phyloP scores from a whole-genome alignment of 768 basidiomycete genomes.

The Lactarius hatsudake region DNA sequence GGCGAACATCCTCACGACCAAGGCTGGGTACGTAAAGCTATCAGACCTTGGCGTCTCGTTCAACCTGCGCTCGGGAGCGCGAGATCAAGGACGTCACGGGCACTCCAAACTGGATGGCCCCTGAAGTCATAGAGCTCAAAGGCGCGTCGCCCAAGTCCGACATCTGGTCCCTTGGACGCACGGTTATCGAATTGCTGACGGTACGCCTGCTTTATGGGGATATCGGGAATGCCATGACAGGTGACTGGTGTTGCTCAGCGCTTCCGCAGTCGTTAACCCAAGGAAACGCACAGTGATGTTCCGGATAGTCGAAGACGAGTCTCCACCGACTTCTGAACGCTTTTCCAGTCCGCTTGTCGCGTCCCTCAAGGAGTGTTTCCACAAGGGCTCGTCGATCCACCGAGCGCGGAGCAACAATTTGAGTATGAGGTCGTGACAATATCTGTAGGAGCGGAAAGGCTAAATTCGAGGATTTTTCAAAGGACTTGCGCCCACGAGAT shows the following conservation, averaged over 20 bases:
- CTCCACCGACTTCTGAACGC: slow-evolving; percentile 80
- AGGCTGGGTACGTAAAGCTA: slow-evolving; percentile 95
- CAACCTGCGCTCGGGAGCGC: slow-evolving; percentile 81
- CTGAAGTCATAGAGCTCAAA: slow-evolving; percentile 94
- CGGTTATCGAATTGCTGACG: slow-evolving; percentile 89
- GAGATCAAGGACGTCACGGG: slow-evolving; percentile 87
- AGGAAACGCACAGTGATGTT: slow-evolving; percentile 73
- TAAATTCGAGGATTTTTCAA: slow-evolving; percentile 9
- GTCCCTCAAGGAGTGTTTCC: slow-evolving; percentile 85
- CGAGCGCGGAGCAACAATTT: slow-evolving; percentile 78
- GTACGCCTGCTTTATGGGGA: slow-evolving; percentile 91
- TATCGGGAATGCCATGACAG: slow-evolving; percentile 86
- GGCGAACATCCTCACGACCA: slow-evolving; percentile 97
- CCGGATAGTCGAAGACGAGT: slow-evolving; percentile 90
- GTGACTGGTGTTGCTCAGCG: slow-evolving; percentile 37
- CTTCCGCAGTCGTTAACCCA: background rate
- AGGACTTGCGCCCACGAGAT: slow-evolving; percentile 88
- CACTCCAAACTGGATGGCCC: slow-evolving; percentile 99
- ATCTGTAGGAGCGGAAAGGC: background rate
- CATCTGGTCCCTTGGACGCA: slow-evolving; percentile 95
- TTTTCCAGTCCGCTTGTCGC: slow-evolving; percentile 73
- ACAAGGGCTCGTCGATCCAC: slow-evolving; percentile 87
- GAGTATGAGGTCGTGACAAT: slow-evolving; percentile 61
- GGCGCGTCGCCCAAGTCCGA: slow-evolving; percentile 90
- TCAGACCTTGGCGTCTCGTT: slow-evolving; percentile 98